Evolutionary conservation across 75 land plant genomes (phyloP), one percentile per base, ranked within the genome.

Genomic region (Isoetes taiwanensis): DNA sequence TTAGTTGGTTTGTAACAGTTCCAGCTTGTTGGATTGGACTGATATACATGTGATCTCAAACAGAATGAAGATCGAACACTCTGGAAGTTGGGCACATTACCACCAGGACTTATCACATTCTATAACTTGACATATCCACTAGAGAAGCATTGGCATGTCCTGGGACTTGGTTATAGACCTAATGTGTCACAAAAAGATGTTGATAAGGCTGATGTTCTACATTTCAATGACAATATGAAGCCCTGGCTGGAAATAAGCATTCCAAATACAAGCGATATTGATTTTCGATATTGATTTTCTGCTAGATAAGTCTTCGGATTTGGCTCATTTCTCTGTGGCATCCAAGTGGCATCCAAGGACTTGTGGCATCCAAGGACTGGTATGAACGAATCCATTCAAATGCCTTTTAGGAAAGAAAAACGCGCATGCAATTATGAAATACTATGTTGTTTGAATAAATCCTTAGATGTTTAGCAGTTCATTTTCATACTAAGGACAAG

Each of bases 11-110:
- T 58, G 30, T 6, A 27, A 16, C 32, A 42, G 5, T 3, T 17
- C 9, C n/a, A 28, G 16, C 1, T 54, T 23, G 29, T 43, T 46
- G 6, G 19, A 28, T 24, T 64, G 24, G 25, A 34, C 24, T 0
- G 3, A 19, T 46, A 4, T 59, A 24, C n/a, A n/a, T n/a, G n/a
- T n/a, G n/a, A n/a, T n/a, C n/a, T n/a, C 38, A 14, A 9, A 46
- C 50, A 46, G 50, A 46, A 46, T 23, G 50, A 46, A n/a, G 50
- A 46, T 23, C 16, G 50, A 23, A 46, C 50, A n/a, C 50, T 46
- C 21, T 46, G 50, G 50, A 46, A 46, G 16, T n/a, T 46, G 50
- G 50, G 50, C 21, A 46, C 50, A 5, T 23, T 46, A 6, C 50
- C 50, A n/a, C 50, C 50, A 46, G 50, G 50, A 16, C 19, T 46